Conservation (phyloP, 257 asterid genomes). For the Lycium ferocissimum region DNA sequence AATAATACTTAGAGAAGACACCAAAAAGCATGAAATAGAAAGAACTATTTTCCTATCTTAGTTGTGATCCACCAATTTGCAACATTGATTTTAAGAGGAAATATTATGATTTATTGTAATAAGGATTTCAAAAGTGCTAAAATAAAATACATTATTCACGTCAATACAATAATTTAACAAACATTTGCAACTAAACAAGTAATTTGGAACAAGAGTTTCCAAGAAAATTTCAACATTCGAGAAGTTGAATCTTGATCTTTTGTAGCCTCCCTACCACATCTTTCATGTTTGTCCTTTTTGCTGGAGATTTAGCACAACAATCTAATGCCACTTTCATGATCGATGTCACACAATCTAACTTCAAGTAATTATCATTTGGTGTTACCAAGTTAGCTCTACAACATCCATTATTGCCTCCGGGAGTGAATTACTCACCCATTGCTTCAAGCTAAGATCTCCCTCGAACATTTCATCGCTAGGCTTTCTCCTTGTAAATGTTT, state of each 20-base stretch:
- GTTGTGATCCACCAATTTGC: too few relatives aligned
- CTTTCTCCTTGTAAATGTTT: background rate
- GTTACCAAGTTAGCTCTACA: background rate
- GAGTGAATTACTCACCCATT: background rate
- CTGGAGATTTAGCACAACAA: background rate
- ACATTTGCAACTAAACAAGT: too few relatives aligned
- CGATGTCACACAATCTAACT: background rate
- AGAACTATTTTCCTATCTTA: too few relatives aligned
- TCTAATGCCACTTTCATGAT: background rate
- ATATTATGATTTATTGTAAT: too few relatives aligned
- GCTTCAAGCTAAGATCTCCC: background rate
- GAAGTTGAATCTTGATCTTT: constrained; percentile 17
- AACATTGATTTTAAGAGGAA: background rate
- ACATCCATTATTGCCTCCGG: background rate
- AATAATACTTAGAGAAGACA: too few relatives aligned
- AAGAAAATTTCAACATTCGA: background rate
- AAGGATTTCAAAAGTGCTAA: background rate
- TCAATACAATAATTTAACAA: too few relatives aligned
- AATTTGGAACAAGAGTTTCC: too few relatives aligned
- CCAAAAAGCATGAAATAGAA: too few relatives aligned
- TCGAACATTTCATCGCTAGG: background rate
- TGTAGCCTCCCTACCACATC: background rate
- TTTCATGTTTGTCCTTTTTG: background rate
- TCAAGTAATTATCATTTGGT: background rate
- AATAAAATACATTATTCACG: too few relatives aligned